Evolutionary conservation across 192 early-diverging fungal genomes (phyloP).

Genomic region (Backusella luteola): DNA sequence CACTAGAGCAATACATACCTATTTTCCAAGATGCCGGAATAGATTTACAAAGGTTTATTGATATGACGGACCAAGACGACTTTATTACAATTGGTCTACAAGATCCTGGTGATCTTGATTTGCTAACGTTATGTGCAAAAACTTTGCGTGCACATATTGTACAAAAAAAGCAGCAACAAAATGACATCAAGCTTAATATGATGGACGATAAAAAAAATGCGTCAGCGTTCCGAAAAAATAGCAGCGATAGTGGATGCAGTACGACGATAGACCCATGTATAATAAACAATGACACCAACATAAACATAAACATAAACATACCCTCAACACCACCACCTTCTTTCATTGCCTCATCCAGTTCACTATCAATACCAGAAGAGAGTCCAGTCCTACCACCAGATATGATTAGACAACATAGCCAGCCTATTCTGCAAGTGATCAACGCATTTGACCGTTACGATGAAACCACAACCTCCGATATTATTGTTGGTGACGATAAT

Average conservation of each 20-base stretch:
- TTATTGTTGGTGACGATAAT: neutral
- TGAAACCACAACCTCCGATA: neutral
- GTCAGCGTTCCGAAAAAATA: constrained; percentile 1
- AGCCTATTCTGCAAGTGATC: neutral
- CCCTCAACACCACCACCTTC: neutral
- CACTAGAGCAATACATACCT: constrained; percentile 7
- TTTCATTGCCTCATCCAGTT: neutral
- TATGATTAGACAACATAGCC: neutral
- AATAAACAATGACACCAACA: neutral
- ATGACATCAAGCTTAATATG: neutral
- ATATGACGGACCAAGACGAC: constrained; percentile 14
- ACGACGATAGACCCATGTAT: neutral
- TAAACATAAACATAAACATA: neutral
- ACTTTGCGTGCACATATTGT: neutral
- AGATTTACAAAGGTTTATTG: constrained; percentile 6
- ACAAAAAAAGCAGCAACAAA: neutral
- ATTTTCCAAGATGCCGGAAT: constrained; percentile 10
- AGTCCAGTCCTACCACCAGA: neutral
- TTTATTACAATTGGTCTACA: constrained; percentile 15
- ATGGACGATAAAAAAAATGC: neutral
- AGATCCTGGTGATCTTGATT: constrained; percentile 4
- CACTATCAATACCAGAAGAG: neutral
- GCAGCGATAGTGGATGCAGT: neutral
- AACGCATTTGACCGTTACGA: constrained; percentile 1
- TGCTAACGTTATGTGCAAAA: neutral